Evolutionary conservation across 495 filamentous ascomycete species (phyloP).

Genomic region (Penicillium bialowiezense): DNA sequence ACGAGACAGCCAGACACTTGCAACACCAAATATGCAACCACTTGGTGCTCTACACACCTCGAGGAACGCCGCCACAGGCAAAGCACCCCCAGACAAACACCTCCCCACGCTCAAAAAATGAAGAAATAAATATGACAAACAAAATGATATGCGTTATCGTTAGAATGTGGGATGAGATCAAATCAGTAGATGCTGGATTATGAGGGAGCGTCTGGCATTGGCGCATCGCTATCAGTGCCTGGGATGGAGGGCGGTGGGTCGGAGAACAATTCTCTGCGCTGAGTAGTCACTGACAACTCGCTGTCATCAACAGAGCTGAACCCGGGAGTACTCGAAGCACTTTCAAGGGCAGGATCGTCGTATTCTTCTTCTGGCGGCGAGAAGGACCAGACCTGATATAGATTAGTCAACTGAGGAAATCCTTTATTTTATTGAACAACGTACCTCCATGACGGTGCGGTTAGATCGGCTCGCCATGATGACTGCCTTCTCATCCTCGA

Average conservation of each 20-base stretch:
- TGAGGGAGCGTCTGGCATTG: constrained; percentile 38
- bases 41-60: constrained; percentile 13
- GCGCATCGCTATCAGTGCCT: constrained; percentile 32
- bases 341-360: constrained; percentile 32
- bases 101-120: constrained; percentile 16
- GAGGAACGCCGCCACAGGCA: constrained; percentile 5
- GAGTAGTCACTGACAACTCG: constrained; percentile 10
- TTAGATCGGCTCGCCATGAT: constrained; percentile 83
- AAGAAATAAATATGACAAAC: constrained; percentile 16
- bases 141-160: constrained; percentile 26
- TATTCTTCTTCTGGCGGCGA: constrained; percentile 71
- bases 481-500: constrained; percentile 96
- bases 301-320: constrained; percentile 21
- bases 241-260: constrained; percentile 33
- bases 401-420: background rate
- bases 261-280: constrained; percentile 27
- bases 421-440: no score
- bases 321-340: constrained; percentile 38
- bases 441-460: constrained; percentile 94
- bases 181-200: constrained; percentile 16
- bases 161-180: constrained; percentile 11
- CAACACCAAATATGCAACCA: constrained; percentile 24
- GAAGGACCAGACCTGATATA: constrained; percentile 79
- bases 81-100: constrained; percentile 8
- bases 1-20: constrained; percentile 5